Base-by-base conservation (phyloP, 441 rosid species). In the Pelargonium cotyledonis region DNA sequence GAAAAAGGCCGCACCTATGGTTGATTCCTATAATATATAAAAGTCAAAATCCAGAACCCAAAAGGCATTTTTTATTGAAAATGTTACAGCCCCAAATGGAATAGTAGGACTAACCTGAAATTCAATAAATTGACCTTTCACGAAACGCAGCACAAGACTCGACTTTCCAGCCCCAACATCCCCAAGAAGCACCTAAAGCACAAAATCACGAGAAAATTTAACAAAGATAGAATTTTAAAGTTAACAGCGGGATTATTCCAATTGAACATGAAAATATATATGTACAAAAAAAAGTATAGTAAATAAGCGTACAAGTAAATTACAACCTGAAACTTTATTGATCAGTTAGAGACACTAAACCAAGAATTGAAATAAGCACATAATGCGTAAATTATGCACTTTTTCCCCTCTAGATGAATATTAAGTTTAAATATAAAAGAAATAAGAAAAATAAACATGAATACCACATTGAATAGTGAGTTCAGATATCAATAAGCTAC, bases 101-200 rank as follows among this genome's bases (percentile, higher is more conserved):
- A 14, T 15, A 14, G 19, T 63, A 49, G 44, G 49, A 81, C 74
- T 12, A 74, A 94, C 99, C 96, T 94, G 99, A 80, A 90, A 95
- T 78, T 95, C 99, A 76, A 91, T 83, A 73, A 95, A 95, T 77
- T 95, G 97, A 18, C 96, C 99, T 80, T 88, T 95, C 6, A 91
- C 97, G 77, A 95, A 95, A 2, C 97, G 96, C 75, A 95, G 73
- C 29, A 95, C 97, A 69, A 95, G 90, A 80, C 99, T 91, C 19
- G 99, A 91, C 78, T 95, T 95, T 64, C 99, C 99, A 41, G 99
- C 96, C 16, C 99, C 99, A 67, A 92, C 96, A 82, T 95, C 97
- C 74, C 99, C 99, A 65, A 95, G 95, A 73, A 95, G 86, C 63
- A 95, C 97, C 99, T 94, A 82, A 66, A 72, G 60, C 18, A 15